phyloP scores from a whole-genome alignment of 2,329 filamentous ascomycete species.

The Biscogniauxia mediterranea region DNA sequence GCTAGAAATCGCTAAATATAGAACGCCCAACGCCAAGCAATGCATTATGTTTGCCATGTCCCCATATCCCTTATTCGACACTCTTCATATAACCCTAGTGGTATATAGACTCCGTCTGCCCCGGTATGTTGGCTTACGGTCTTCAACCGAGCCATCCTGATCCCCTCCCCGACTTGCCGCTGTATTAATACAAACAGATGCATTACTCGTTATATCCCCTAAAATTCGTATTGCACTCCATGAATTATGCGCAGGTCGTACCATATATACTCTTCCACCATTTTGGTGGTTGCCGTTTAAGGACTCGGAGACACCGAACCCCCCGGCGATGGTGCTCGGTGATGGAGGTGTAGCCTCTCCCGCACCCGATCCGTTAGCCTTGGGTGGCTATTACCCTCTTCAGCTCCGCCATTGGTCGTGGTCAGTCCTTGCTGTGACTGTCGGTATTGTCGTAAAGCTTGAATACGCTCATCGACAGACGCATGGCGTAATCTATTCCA shows the following conservation, averaged over 20 bases:
- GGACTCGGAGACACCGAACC: conserved; percentile 7
- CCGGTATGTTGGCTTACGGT: neutral
- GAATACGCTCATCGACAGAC: conserved; percentile 61
- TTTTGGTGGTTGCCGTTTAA: conserved; percentile 2
- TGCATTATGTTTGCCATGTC: conserved; percentile 8
- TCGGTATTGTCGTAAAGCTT: conserved; percentile 51
- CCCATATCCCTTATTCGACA: neutral
- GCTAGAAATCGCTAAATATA: conserved; percentile 5
- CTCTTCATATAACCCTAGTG: neutral
- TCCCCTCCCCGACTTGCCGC: neutral
- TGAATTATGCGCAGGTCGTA: neutral
- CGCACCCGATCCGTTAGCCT: conserved; percentile 49
- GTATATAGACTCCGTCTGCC: neutral
- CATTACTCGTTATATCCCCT: neutral
- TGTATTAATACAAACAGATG: neutral
- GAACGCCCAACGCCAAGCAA: conserved; percentile 13
- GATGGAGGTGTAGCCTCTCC: conserved; percentile 53
- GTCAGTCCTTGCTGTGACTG: conserved; percentile 37
- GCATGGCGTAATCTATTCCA: conserved; percentile 57
- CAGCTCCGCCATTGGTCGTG: conserved; percentile 31
- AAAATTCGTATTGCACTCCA: neutral
- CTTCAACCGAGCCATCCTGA: neutral
- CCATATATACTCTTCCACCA: conserved; percentile 3
- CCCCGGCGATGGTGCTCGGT: conserved; percentile 39
- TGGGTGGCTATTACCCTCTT: conserved; percentile 40